phyloP scores from a whole-genome alignment of 768 basidiomycete species.

The Mrakia frigida region DNA sequence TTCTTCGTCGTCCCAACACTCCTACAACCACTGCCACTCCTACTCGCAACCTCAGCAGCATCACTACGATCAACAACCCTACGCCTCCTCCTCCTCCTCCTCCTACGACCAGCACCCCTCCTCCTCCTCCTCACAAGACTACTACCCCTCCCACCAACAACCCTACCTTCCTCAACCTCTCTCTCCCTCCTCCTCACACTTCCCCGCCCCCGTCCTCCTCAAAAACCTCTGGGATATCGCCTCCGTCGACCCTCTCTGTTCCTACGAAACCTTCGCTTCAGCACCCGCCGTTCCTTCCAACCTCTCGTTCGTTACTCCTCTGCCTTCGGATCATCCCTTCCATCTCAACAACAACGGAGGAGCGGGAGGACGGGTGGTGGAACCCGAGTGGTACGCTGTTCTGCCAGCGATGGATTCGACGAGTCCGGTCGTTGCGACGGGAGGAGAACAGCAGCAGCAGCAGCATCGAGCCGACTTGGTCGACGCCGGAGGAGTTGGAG shows the following conservation, averaged over 20 bases:
- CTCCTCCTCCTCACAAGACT: neutral
- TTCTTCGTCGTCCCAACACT: neutral
- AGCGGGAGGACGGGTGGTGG: neutral
- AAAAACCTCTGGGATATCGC: constrained; percentile 22
- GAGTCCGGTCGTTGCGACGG: neutral
- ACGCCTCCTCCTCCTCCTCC: neutral
- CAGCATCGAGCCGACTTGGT: neutral
- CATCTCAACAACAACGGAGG: neutral
- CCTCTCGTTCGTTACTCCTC: constrained; percentile 16
- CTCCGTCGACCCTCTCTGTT: constrained; percentile 6
- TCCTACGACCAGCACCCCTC: neutral
- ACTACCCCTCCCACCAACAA: neutral
- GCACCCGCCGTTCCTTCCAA: constrained; percentile 18
- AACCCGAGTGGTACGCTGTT: neutral
- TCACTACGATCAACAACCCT: neutral
- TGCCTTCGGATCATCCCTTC: neutral
- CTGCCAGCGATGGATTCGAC: neutral
- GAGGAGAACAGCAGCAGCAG: neutral
- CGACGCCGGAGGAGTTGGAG: neutral
- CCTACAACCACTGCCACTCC: too few species aligned
- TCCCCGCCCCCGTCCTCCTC: neutral
- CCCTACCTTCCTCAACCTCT: neutral
- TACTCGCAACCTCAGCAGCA: neutral
- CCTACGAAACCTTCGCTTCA: constrained; percentile 14
- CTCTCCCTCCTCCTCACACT: neutral